Evolutionary conservation across 2,329 filamentous ascomycete genomes (phyloP).

Genomic region (Trichoderma gracile): DNA sequence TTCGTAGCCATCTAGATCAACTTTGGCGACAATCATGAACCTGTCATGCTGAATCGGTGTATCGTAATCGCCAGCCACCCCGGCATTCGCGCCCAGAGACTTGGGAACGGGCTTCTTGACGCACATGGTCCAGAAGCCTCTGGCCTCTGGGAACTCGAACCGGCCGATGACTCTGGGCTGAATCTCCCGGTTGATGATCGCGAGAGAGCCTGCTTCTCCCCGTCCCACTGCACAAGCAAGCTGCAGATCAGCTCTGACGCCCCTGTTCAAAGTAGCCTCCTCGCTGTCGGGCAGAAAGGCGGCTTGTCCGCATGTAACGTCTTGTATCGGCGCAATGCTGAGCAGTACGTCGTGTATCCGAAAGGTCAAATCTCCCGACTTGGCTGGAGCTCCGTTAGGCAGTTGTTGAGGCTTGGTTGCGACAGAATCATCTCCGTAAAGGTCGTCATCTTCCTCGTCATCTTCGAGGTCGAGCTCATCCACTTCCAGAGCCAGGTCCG

Average conservation of each 20-base stretch:
- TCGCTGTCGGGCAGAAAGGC: constrained; percentile 47
- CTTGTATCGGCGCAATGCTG: constrained; percentile 77
- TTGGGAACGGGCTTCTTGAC: constrained; percentile 68
- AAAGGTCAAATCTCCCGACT: constrained; percentile 69
- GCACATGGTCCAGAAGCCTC: constrained; percentile 78
- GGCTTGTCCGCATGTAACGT: constrained; percentile 68
- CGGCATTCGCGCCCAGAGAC: constrained; percentile 51
- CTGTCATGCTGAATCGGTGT: constrained; percentile 67
- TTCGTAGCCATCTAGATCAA: constrained; percentile 67
- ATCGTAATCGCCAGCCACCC: constrained; percentile 57
- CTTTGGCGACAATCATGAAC: constrained; percentile 81
- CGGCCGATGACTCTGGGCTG: constrained; percentile 70
- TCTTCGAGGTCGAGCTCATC: constrained; percentile 57
- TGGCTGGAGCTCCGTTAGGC: constrained; percentile 43
- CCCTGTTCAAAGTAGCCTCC: constrained; percentile 44
- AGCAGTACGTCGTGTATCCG: constrained; percentile 73
- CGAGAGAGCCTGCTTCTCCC: constrained; percentile 67
- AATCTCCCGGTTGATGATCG: constrained; percentile 75
- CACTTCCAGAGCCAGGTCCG: constrained; percentile 51
- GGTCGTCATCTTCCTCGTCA: constrained; percentile 64
- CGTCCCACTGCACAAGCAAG: constrained; percentile 63
- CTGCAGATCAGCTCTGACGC: constrained; percentile 58
- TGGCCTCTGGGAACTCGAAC: constrained; percentile 70
- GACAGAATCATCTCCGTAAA: constrained; percentile 64
- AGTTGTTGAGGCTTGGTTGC: constrained; percentile 53